A percentile compares a stretch with the other conserved stretches of the same genome.
These are phyloP conservation scores for Arabidopsis lyrata DNA, from an alignment of 441 rosid genomes.

Conservation along the genomic window DNA sequence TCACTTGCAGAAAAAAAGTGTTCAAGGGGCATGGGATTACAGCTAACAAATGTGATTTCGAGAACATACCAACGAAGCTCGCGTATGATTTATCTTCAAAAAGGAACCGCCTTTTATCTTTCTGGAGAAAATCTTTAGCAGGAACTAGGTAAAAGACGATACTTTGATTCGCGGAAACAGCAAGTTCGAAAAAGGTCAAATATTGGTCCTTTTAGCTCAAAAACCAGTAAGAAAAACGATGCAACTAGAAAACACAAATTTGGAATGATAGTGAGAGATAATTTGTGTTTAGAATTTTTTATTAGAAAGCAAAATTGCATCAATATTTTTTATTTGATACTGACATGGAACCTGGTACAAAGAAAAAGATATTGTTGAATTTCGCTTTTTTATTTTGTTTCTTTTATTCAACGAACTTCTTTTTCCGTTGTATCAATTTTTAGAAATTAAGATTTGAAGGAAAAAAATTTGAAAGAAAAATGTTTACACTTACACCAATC, in stretches of 20 bases:
- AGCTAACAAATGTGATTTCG: slow-evolving; percentile 32
- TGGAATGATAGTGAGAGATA: not conserved
- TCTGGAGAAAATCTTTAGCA: not conserved
- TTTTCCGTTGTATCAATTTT: not conserved
- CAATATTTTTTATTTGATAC: slow-evolving; percentile 9
- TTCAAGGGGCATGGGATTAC: slow-evolving; percentile 33
- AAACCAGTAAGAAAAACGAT: slow-evolving; percentile 31
- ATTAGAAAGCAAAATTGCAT: slow-evolving; percentile 5
- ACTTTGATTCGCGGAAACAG: slow-evolving; percentile 37
- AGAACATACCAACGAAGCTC: slow-evolving; percentile 42
- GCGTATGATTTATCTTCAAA: slow-evolving; percentile 15
- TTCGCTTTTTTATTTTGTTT: not conserved
- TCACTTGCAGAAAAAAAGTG: slow-evolving; percentile 29
- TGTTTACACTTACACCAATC: not conserved
- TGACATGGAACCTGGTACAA: slow-evolving; percentile 40
- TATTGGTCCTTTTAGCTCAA: slow-evolving; percentile 33
- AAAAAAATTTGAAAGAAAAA: not conserved
- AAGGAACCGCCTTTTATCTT: slow-evolving; percentile 39
- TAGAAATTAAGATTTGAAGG: not conserved
- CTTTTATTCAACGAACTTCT: not conserved
- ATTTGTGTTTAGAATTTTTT: not conserved
- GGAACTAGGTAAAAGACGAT: slow-evolving; percentile 25
- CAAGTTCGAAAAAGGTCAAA: slow-evolving; percentile 38
- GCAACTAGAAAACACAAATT: slow-evolving; percentile 15
- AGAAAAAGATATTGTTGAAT: not conserved